A percentile compares a stretch with the other conserved stretches of the same genome.
Conservation (phyloP, 257 asterid genomes). For the Paraleonurus japonicus region DNA sequence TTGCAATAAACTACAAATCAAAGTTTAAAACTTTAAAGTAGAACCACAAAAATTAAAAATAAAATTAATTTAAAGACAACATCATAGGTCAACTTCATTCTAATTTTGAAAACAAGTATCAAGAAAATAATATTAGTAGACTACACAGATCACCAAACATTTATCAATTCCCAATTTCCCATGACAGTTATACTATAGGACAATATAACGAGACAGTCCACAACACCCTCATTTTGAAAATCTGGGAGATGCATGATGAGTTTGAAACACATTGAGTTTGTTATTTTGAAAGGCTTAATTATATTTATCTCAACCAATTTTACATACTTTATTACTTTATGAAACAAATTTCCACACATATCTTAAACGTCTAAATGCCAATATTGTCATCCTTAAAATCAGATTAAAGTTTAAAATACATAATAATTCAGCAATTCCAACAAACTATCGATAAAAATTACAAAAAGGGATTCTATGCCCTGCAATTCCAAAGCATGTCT, state of each 20-base stretch:
- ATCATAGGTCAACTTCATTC: background rate
- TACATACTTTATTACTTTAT: background rate
- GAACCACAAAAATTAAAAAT: background rate
- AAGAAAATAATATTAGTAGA: background rate
- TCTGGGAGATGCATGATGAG: background rate
- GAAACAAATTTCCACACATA: slow-evolving; percentile 6
- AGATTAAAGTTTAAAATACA: background rate
- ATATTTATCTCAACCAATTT: background rate
- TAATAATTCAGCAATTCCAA: background rate
- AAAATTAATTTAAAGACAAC: background rate
- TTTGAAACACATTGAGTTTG: slow-evolving; percentile 10
- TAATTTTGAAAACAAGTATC: background rate
- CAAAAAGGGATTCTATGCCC: background rate
- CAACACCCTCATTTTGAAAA: background rate
- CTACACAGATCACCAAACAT: slow-evolving; percentile 5
- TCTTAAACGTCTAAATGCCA: background rate
- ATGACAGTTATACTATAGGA: background rate
- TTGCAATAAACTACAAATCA: background rate
- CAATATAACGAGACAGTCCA: background rate
- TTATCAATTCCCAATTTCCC: slow-evolving; percentile 8
- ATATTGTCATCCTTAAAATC: background rate
- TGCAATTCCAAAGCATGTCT: background rate
- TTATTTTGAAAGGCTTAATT: slow-evolving; percentile 8
- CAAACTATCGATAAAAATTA: slow-evolving; percentile 2
- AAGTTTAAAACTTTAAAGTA: slow-evolving; percentile 9